Conservation (phyloP, 768 basidiomycete species). For the Macrolepiota fuliginosa region DNA sequence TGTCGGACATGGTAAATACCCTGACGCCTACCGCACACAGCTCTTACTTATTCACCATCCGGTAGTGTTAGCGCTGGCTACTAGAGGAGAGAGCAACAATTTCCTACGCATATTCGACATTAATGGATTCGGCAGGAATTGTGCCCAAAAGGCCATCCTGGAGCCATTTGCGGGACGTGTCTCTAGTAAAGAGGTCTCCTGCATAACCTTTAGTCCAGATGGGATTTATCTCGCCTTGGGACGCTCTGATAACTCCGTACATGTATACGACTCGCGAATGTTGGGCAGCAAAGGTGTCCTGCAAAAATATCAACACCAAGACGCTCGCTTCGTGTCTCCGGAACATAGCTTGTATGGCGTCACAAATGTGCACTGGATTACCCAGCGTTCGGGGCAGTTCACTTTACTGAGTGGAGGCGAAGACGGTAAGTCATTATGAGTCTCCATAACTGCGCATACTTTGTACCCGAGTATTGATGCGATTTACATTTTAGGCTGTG, state of each 20-base stretch:
- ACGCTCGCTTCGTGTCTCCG: conserved; percentile 1
- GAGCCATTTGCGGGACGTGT: conserved; percentile 27
- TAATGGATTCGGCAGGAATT: conserved; percentile 25
- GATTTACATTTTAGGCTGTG: conserved; percentile 49
- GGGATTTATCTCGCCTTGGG: conserved; percentile 58
- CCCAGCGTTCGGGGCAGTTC: conserved; percentile 6
- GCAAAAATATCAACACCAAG: conserved; percentile 44
- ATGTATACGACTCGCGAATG: conserved; percentile 64
- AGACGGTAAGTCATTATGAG: conserved; percentile 1
- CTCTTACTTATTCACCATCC: neutral
- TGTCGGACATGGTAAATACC: conserved; percentile 41
- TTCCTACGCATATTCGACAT: conserved; percentile 55
- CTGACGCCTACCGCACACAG: neutral
- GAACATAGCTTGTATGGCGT: conserved; percentile 3
- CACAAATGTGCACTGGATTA: conserved; percentile 2
- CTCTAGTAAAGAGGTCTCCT: conserved; percentile 39
- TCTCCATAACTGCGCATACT: too few species aligned
- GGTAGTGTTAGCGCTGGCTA: conserved; percentile 11
- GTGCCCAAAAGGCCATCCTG: conserved; percentile 29
- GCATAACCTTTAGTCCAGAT: conserved; percentile 56
- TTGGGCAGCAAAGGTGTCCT: conserved; percentile 39
- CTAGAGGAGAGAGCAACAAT: conserved; percentile 21
- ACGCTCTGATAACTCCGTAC: conserved; percentile 54
- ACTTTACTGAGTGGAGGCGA: conserved; percentile 9
- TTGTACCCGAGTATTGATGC: neutral